These are phyloP conservation scores for Colletotrichum endophyticum DNA, from an alignment of 2,329 filamentous ascomycete genomes.

Conservation along the genomic window DNA sequence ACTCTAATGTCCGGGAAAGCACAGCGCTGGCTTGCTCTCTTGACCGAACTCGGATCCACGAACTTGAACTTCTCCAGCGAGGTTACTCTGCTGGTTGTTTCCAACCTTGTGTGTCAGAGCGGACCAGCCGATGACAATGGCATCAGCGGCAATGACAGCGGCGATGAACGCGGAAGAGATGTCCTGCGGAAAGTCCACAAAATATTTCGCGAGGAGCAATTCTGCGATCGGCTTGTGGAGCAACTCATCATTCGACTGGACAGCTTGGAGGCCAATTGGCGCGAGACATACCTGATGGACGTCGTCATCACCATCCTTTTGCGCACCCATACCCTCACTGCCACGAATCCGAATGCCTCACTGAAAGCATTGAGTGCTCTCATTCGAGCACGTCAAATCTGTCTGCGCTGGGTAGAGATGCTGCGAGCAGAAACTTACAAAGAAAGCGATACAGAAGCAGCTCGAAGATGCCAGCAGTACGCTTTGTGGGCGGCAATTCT, in stretches of 20 bases:
- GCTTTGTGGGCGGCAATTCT: constrained; percentile 61
- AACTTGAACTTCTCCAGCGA: constrained; percentile 65
- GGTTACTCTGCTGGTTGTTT: constrained; percentile 52
- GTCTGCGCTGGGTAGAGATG: constrained; percentile 52
- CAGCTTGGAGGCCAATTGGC: constrained; percentile 58
- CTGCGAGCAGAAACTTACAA: constrained; percentile 50
- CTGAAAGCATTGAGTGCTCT: constrained; percentile 38
- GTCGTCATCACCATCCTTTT: constrained; percentile 56
- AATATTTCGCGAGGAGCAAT: constrained; percentile 51
- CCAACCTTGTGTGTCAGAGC: constrained; percentile 57
- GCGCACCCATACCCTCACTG: constrained; percentile 35
- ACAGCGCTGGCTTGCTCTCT: constrained; percentile 53
- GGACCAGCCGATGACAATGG: constrained; percentile 47
- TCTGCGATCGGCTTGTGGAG: constrained; percentile 52
- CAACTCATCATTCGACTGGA: constrained; percentile 49
- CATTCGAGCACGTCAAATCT: constrained; percentile 42
- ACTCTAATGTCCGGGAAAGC: constrained; percentile 48
- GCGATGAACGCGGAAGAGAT: constrained; percentile 18
- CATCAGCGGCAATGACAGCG: background rate
- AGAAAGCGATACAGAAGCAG: constrained; percentile 38
- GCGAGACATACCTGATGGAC: constrained; percentile 64
- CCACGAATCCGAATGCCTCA: background rate
- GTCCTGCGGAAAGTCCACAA: constrained; percentile 51
- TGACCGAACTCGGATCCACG: constrained; percentile 55
- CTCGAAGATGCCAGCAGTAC: constrained; percentile 45